Percentiles rank a stretch among this genome's conserved stretches.
These are phyloP conservation scores for Boletus huronensis DNA, from an alignment of 768 basidiomycete species.

Conservation along the genomic window DNA sequence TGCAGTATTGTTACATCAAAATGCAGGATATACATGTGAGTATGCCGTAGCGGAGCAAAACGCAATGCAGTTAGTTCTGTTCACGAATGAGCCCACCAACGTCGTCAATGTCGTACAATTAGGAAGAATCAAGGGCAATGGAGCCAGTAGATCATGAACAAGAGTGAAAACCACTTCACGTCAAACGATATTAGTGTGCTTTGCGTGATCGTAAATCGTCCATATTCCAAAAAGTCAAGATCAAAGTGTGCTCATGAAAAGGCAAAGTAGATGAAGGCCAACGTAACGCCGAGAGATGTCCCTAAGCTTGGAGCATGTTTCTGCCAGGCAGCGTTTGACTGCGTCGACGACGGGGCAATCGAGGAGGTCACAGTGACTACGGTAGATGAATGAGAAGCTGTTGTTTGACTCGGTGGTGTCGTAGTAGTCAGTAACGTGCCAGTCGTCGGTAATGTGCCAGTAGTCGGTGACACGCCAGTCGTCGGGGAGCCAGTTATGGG, in stretches of 20 bases:
- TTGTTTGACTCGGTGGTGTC: neutral
- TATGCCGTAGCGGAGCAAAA: conserved; percentile 8
- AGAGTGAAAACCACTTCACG: conserved; percentile 10
- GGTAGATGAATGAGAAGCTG: conserved; percentile 1
- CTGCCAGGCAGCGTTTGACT: conserved; percentile 26
- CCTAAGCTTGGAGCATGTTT: conserved; percentile 16
- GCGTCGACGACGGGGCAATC: conserved; percentile 7
- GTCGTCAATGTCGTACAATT: conserved; percentile 21
- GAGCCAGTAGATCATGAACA: conserved; percentile 16
- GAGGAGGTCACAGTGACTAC: conserved; percentile 6
- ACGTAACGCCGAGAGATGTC: conserved; percentile 14
- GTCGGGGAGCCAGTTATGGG: neutral
- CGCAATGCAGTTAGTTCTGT: conserved; percentile 10
- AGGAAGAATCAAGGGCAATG: neutral
- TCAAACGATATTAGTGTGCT: conserved; percentile 9
- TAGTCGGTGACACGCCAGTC: neutral
- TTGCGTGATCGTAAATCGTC: conserved; percentile 6
- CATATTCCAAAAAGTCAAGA: conserved; percentile 7
- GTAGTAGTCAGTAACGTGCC: neutral
- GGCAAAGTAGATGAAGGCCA: conserved; percentile 15
- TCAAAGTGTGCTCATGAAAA: conserved; percentile 20
- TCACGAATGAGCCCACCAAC: conserved; percentile 7
- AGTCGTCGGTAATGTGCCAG: neutral
- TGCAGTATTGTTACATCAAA: conserved; percentile 20
- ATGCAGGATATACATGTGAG: conserved; percentile 24